phyloP scores from a whole-genome alignment of 2,329 filamentous ascomycete genomes.

The Colletotrichum cuscutae region DNA sequence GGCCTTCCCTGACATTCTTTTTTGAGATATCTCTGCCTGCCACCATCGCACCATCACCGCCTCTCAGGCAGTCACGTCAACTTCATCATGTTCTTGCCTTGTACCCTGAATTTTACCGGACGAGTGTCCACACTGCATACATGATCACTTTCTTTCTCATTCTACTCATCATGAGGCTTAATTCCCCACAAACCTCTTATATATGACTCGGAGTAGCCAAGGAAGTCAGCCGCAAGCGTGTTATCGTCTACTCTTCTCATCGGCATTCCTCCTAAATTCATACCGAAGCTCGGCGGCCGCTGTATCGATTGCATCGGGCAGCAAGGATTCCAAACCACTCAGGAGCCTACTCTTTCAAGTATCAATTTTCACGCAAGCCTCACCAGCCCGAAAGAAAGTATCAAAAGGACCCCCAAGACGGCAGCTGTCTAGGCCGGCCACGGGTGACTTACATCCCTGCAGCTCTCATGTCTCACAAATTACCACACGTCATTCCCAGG shows the following conservation, averaged over 20 bases:
- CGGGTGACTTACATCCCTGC: neutral
- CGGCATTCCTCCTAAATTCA: neutral
- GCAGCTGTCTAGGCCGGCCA: neutral
- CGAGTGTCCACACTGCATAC: neutral
- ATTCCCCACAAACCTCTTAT: neutral
- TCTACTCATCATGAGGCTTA: neutral
- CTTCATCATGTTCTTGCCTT: neutral
- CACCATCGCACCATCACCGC: neutral
- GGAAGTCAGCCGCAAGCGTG: neutral
- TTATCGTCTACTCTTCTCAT: neutral
- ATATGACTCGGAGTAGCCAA: neutral
- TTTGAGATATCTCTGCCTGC: neutral
- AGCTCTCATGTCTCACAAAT: neutral
- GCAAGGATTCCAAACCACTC: neutral
- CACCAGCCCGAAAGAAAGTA: neutral
- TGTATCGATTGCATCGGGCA: neutral
- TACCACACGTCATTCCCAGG: neutral
- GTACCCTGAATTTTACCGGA: neutral
- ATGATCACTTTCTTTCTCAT: neutral
- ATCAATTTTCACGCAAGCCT: neutral
- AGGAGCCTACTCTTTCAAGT: neutral
- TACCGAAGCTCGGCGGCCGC: neutral
- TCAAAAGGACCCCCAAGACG: neutral
- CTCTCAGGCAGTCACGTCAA: neutral
- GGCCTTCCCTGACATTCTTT: neutral